Conservation (phyloP, 371 early-diverging fungal genomes). For the Mucor irregularis region DNA sequence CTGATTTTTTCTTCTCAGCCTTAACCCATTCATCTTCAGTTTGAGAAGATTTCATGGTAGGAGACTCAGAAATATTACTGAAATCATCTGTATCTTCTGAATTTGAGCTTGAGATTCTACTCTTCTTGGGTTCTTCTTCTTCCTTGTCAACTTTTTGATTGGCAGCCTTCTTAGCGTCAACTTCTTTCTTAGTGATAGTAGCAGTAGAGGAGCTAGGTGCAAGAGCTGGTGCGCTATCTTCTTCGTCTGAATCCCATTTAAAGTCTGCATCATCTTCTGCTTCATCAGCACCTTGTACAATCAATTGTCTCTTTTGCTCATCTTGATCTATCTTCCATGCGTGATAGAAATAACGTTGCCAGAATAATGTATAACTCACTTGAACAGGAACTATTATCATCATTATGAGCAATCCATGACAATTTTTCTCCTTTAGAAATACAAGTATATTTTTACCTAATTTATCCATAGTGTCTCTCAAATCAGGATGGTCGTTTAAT, state of each 20-base stretch:
- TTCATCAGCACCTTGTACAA: constrained; percentile 26
- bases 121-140: constrained; percentile 8
- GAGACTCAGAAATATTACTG: constrained; percentile 29
- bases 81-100: constrained; percentile 32
- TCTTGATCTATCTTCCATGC: constrained; percentile 48
- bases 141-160: too few species aligned
- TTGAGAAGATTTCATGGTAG: constrained; percentile 8
- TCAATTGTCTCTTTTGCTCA: constrained; percentile 45
- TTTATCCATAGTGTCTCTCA: constrained; percentile 46
- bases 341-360: constrained; percentile 53
- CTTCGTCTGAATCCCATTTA: constrained; percentile 55
- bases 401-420: too few species aligned
- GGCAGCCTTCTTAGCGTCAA: not conserved
- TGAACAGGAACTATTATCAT: constrained; percentile 47
- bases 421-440: too few species aligned
- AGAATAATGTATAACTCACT: constrained; percentile 45
- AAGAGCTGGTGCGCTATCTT: constrained; percentile 19
- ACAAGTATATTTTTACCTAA: constrained; percentile 17
- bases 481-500: constrained; percentile 34
- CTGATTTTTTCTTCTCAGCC: constrained; percentile 24
- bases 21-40: constrained; percentile 33
- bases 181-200: not conserved
- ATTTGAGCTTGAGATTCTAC: constrained; percentile 3
- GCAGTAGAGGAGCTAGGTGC: not conserved
- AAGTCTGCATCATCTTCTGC: constrained; percentile 37